phyloP scores from a whole-genome alignment of 1,139 yeast genomes.

The Kodamaea sp. region DNA sequence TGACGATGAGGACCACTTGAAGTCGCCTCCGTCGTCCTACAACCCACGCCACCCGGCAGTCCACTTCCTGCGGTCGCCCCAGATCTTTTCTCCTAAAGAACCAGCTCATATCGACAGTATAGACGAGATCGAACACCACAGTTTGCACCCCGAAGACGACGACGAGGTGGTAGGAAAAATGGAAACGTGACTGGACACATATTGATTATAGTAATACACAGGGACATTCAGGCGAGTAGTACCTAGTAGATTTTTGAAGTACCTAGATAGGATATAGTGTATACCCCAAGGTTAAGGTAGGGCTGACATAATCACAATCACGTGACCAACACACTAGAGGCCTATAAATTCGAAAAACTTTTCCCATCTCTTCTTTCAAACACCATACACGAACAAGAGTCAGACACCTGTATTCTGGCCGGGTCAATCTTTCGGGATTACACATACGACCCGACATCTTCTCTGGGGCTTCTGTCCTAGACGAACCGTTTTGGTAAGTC shows the following conservation, averaged over 20 bases:
- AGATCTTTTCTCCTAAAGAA: constrained; percentile 6
- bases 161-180: constrained; percentile 25
- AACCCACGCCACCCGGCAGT: constrained; percentile 1
- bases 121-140: not conserved
- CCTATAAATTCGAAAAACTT: constrained; percentile 1
- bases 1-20: constrained; percentile 7
- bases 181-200: too few relatives aligned
- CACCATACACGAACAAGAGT: constrained; percentile 5
- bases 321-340: too few relatives aligned
- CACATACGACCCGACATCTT: constrained; percentile 34
- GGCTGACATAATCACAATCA: too few relatives aligned
- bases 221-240: too few relatives aligned
- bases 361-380: constrained; percentile 1
- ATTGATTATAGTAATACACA: too few relatives aligned
- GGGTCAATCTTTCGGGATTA: constrained; percentile 13
- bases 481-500: constrained; percentile 49
- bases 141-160: constrained; percentile 9
- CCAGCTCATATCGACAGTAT: constrained; percentile 4
- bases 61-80: constrained; percentile 7
- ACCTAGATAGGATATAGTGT: too few relatives aligned
- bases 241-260: too few relatives aligned
- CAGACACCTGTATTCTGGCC: constrained; percentile 18
- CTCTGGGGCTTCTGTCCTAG: constrained; percentile 37
- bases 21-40: constrained; percentile 11
- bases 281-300: too few relatives aligned